Conservation (phyloP, 1,139 yeast species). For the Magnusiomyces fungicola region DNA sequence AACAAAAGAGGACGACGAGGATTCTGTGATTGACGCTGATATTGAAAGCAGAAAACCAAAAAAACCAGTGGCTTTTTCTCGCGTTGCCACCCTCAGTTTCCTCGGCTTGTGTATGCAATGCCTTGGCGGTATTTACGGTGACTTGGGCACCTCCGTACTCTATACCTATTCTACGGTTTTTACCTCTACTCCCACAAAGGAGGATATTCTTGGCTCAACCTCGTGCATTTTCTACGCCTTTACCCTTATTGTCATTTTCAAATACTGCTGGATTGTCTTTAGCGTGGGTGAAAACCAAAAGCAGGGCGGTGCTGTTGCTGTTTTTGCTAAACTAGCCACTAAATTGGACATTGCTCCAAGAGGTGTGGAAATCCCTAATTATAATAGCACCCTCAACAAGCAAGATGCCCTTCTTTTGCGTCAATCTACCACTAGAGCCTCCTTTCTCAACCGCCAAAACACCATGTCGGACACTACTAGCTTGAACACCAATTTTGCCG, state of each 20-base stretch:
- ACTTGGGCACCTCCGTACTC: constrained; percentile 54
- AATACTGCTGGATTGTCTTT: constrained; percentile 45
- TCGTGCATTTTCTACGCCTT: constrained; percentile 51
- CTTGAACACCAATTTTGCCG: constrained; percentile 29
- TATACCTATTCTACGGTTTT: constrained; percentile 45
- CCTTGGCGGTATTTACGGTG: constrained; percentile 56
- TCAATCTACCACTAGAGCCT: constrained; percentile 16
- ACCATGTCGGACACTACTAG: constrained; percentile 33
- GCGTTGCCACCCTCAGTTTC: too few relatives aligned
- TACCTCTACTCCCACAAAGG: constrained; percentile 32
- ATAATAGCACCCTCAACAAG: background rate
- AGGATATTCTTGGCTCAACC: constrained; percentile 45
- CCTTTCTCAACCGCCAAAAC: constrained; percentile 28
- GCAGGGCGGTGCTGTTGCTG: constrained; percentile 58
- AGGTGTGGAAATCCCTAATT: background rate
- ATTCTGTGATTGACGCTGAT: too few relatives aligned
- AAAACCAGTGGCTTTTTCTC: too few relatives aligned
- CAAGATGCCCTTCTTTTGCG: background rate
- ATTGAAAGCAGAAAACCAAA: too few relatives aligned
- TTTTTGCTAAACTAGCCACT: constrained; percentile 50
- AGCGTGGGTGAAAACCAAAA: constrained; percentile 44
- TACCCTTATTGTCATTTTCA: constrained; percentile 45
- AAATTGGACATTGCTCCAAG: constrained; percentile 37
- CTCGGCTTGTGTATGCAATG: constrained; percentile 17
- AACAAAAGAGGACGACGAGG: too few relatives aligned